Conservation (phyloP, 768 basidiomycete genomes). For the Tremella fuciformis region DNA sequence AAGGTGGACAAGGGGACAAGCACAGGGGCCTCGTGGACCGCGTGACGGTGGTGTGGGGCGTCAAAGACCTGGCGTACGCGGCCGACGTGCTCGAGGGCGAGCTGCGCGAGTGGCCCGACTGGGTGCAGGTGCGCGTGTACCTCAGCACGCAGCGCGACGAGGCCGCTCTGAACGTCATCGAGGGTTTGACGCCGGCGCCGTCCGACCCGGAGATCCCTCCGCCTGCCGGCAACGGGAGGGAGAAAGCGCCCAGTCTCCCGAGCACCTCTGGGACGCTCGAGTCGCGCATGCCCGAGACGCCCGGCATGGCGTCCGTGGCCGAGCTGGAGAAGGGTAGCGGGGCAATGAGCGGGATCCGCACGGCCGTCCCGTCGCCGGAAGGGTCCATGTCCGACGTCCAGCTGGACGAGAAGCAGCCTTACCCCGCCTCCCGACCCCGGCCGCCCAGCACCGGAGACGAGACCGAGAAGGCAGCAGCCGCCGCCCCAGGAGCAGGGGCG, state of each 20-base stretch:
- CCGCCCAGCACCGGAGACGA: background rate
- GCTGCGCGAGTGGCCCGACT: slow-evolving; percentile 5
- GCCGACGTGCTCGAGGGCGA: slow-evolving; percentile 17
- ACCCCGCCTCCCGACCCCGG: background rate
- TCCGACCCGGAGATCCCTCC: background rate
- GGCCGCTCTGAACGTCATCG: background rate
- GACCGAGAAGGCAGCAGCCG: too few species aligned
- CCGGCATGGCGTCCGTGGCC: too few species aligned
- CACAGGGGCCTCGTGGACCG: background rate
- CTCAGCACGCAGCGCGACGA: background rate
- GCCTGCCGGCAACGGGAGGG: background rate
- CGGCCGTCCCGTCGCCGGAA: too few species aligned
- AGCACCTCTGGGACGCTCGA: too few species aligned
- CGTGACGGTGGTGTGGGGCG: slow-evolving; percentile 23
- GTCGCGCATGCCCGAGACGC: too few species aligned
- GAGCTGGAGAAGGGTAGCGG: too few species aligned
- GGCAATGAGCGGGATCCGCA: too few species aligned
- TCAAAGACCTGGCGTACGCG: slow-evolving; percentile 18
- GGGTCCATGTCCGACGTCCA: too few species aligned
- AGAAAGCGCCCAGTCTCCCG: background rate
- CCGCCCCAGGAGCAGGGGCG: too few species aligned
- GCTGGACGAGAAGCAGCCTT: too few species aligned
- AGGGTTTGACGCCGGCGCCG: background rate
- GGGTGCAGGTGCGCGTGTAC: slow-evolving; percentile 1
- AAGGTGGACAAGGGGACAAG: too few species aligned